A percentile compares a stretch with the other conserved stretches of the same genome.
Conservation (phyloP, 176 grass and related monocot species). For the bread wheat (Triticum aestivum) region IWGSC_CS_RefSeq_v2.1 NC_057798.1:154767315-154767814, state of each 20-base stretch:
- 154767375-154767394: background rate
- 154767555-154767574: slow-evolving; percentile 32
- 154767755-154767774: background rate
- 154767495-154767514: background rate
- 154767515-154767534: background rate
- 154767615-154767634: background rate
- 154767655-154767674: slow-evolving; percentile 8
- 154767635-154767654: slow-evolving; percentile 7
- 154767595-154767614: background rate
- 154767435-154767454: background rate
- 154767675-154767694: slow-evolving; percentile 25
- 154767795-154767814: background rate
- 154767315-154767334: background rate
- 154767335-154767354: slow-evolving; percentile 26
- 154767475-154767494: background rate
- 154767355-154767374: background rate
- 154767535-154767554: slow-evolving; percentile 21
- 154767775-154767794: background rate
- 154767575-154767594: background rate
- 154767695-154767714: background rate
- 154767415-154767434: background rate
- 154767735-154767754: slow-evolving; percentile 20
- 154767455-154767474: background rate
- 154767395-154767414: background rate
- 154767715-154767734: slow-evolving; percentile 32